Conservation (phyloP, 2,329 filamentous ascomycete genomes). For the Sporothrix phasma region DNA sequence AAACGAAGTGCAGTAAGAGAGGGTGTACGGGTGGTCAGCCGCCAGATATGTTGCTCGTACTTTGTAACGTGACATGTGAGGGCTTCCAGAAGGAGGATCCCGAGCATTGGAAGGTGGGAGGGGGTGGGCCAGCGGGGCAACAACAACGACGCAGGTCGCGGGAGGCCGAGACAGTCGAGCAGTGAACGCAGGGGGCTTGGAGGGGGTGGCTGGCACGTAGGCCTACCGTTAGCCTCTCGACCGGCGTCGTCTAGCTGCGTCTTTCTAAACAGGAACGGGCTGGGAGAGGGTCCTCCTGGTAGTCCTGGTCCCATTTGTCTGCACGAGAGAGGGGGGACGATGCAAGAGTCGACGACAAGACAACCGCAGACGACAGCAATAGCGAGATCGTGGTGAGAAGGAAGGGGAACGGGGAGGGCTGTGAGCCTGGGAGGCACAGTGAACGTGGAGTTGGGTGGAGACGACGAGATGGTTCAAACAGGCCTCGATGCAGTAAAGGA, state of each 20-base stretch:
- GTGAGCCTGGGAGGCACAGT: not conserved
- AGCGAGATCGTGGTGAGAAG: not conserved
- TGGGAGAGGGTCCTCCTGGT: not conserved
- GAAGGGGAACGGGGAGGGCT: not conserved
- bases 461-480: not conserved
- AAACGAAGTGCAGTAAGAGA: not conserved
- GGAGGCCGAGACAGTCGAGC: not conserved
- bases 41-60: not conserved
- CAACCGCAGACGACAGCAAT: not conserved
- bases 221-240: constrained; percentile 9
- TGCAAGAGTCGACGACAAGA: not conserved
- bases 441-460: constrained; percentile 3
- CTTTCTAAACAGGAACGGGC: constrained; percentile 13
- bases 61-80: constrained; percentile 5
- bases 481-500: not conserved
- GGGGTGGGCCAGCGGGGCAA: not conserved
- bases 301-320: too few species aligned
- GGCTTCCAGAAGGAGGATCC: constrained; percentile 3
- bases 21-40: constrained; percentile 5
- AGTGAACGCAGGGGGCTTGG: not conserved
- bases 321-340: not conserved
- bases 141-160: not conserved
- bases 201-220: constrained; percentile 6
- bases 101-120: not conserved
- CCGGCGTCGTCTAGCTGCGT: constrained; percentile 11